Evolutionary conservation across 108 stramenopile genomes (phyloP), one percentile per base, ranked within the genome.

Genomic region (Chaetoceros tenuissimus): DNA sequence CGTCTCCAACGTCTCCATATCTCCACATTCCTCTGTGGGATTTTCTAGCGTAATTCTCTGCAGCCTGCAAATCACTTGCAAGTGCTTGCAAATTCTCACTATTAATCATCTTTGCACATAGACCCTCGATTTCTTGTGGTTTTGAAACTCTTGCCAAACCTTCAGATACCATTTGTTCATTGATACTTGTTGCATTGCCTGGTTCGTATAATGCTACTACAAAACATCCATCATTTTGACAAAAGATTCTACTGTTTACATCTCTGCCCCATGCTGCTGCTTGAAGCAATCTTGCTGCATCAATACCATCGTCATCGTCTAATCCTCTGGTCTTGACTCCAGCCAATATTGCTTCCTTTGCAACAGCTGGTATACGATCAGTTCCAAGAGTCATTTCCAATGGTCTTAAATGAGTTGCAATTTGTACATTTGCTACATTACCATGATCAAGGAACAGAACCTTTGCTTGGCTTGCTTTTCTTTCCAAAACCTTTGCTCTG

Each of bases 361-460:
- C 96, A 23, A 78, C 78, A 51, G 92, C 64, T 50, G 94, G 88
- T 25, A 87, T 81, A 29, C 73, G 64, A 59, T 88, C 87, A 46
- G 68, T 60, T 24, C 82, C 72, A 24, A 94, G 74, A 43, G 74
- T 71, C 29, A 74, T 43, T 68, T 95, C 94, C 8, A 97, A 76
- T 25, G 96, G 92, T 26, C 96, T 86, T 44, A 95, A 69, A 53
- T 88, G 80, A 43, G 72, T 72, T 13, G 82, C 67, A 28, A 81
- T 49, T 3, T 84, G 69, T 1, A 97, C 95, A 28, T 73, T 66
- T 3, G 83, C 91, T 19, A 79, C 71, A 73, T 99, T 99, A 58
- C 98, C 98, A 67, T 96, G 96, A 86, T 99, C 98, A 40, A 99
- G 60, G 68, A 93, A 98, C 2, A 83, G 67, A 0, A 76, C 80